These are phyloP conservation scores for Mycena pura DNA, from an alignment of 768 basidiomycete species.

Conservation along the genomic window DNA sequence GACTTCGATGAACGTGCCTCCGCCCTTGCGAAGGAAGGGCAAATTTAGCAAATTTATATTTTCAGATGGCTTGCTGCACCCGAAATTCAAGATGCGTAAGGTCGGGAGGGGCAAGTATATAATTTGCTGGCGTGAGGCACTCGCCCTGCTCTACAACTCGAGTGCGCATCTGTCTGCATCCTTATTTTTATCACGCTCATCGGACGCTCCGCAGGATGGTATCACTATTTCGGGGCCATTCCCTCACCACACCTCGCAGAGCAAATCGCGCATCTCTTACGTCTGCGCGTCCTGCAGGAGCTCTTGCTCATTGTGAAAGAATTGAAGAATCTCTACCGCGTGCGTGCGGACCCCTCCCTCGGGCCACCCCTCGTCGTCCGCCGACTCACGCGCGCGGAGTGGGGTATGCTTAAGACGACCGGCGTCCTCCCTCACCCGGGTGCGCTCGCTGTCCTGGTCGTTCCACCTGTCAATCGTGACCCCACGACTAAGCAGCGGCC, in stretches of 20 bases:
- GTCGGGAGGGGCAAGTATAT: slow-evolving; percentile 58
- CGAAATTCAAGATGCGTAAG: slow-evolving; percentile 58
- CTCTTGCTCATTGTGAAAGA: slow-evolving; percentile 62
- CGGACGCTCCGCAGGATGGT: slow-evolving; percentile 23
- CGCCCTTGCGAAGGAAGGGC: neutral
- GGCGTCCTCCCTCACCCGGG: slow-evolving; percentile 55
- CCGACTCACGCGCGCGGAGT: slow-evolving; percentile 70
- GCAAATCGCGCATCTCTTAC: slow-evolving; percentile 71
- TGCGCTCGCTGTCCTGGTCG: slow-evolving; percentile 71
- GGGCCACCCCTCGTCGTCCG: slow-evolving; percentile 53
- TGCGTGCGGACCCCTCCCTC: slow-evolving; percentile 23
- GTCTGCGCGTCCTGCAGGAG: slow-evolving; percentile 79
- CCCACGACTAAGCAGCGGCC: slow-evolving; percentile 53
- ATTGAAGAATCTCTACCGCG: slow-evolving; percentile 37
- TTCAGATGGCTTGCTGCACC: slow-evolving; percentile 71
- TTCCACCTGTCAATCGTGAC: slow-evolving; percentile 69
- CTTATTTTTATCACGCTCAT: neutral
- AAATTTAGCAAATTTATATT: slow-evolving; percentile 16
- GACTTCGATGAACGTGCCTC: slow-evolving; percentile 3
- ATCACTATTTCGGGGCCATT: slow-evolving; percentile 37
- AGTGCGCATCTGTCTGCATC: slow-evolving; percentile 34
- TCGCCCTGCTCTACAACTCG: slow-evolving; percentile 46
- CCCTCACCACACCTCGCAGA: slow-evolving; percentile 53
- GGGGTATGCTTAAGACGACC: slow-evolving; percentile 52
- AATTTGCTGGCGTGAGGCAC: slow-evolving; percentile 62